Evolutionary conservation across 2,329 filamentous ascomycete species (phyloP).

Genomic region (Hypoxylon rubiginosum): DNA sequence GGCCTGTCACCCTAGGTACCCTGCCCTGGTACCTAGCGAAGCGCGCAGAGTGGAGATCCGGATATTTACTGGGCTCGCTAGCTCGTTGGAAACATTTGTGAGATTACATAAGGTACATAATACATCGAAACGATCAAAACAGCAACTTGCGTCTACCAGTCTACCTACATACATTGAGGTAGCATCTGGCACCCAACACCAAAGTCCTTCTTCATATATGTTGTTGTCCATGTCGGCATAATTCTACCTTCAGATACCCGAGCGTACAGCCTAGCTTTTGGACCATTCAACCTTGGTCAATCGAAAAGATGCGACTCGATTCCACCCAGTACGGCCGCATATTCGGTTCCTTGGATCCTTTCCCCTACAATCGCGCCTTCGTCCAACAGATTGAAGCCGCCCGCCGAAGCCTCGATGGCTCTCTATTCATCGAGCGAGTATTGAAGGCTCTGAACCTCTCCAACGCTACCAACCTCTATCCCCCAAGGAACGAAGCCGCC

Average conservation of each 20-base stretch:
- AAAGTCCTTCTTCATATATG: background rate
- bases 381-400: conserved; percentile 74
- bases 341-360: conserved; percentile 72
- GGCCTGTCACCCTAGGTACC: background rate
- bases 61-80: no score
- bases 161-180: no score
- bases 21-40: background rate
- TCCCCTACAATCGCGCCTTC: conserved; percentile 72
- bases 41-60: no score
- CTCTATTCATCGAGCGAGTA: conserved; percentile 84
- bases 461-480: conserved; percentile 77
- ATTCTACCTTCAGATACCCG: background rate
- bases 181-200: no score
- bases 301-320: conserved; percentile 65
- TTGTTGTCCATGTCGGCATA: background rate
- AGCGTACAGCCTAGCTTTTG: background rate
- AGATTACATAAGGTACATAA: no score
- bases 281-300: conserved; percentile 1
- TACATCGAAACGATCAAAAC: no score
- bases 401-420: conserved; percentile 76
- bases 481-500: conserved; percentile 76
- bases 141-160: no score
- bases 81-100: no score
- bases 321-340: conserved; percentile 77
- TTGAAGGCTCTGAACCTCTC: conserved; percentile 77